Evolutionary conservation across 73 alveolate species (phyloP).

Genomic region (Durusdinium trenchii): DNA sequence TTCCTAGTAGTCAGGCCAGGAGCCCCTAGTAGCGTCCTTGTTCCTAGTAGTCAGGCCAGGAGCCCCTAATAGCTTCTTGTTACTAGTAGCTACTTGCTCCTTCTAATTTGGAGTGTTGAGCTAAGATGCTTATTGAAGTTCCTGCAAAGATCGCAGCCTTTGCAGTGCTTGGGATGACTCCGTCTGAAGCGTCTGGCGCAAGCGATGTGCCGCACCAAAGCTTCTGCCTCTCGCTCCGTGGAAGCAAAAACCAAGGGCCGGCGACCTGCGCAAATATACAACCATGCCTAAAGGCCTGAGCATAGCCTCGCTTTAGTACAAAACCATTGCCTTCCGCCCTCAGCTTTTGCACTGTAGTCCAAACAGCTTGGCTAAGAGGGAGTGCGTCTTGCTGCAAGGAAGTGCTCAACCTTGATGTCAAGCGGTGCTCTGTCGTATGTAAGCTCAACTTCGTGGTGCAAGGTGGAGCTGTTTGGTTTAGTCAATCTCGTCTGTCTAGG

Average conservation of each 20-base stretch:
- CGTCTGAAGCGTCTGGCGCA: slow-evolving; percentile 85
- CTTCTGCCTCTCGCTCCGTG: slow-evolving; percentile 92
- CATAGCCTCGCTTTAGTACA: not conserved
- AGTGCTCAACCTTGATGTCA: slow-evolving; percentile 56
- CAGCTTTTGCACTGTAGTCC: slow-evolving; percentile 64
- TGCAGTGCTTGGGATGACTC: slow-evolving; percentile 67
- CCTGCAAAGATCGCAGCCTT: slow-evolving; percentile 84
- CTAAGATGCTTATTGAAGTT: slow-evolving; percentile 76
- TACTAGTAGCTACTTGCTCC: no score
- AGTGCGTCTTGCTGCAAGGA: slow-evolving; percentile 72
- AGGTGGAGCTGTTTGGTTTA: no score
- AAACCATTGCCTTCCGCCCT: slow-evolving; percentile 42
- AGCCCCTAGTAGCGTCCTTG: no score
- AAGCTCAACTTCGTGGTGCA: no score
- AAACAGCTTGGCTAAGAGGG: slow-evolving; percentile 76
- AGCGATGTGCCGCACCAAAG: slow-evolving; percentile 62
- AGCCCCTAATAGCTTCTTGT: no score
- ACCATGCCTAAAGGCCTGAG: not conserved
- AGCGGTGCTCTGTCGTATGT: no score
- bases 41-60: no score
- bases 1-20: no score
- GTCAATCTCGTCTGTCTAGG: no score
- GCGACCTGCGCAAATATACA: slow-evolving; percentile 28
- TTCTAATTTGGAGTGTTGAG: no score
- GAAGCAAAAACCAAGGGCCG: slow-evolving; percentile 92